Percentiles rank a stretch among this genome's conserved stretches.
phyloP scores from a whole-genome alignment of 139 green algal species.

The Coelastrella sp. region DNA sequence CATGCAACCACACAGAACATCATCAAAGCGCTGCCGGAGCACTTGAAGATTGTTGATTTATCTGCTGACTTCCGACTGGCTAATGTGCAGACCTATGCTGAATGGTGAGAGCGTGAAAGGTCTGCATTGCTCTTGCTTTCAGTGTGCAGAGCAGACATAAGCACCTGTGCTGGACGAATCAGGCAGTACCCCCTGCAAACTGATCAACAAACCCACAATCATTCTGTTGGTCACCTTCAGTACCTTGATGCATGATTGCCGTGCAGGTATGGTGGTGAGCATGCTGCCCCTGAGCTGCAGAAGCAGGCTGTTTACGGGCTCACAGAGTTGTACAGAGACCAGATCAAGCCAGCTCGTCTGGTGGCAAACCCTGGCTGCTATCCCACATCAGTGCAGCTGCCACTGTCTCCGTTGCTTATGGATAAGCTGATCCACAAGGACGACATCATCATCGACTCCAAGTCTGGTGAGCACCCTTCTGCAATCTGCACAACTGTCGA shows the following conservation, averaged over 20 bases:
- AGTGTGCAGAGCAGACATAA: no score
- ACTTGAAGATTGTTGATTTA: conserved; percentile 96
- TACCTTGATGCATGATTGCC: background rate
- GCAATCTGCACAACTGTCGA: no score
- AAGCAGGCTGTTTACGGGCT: conserved; percentile 97
- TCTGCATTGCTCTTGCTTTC: no score
- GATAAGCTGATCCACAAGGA: conserved; percentile 81
- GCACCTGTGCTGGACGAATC: no score
- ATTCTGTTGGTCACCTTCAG: no score
- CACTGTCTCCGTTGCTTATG: conserved; percentile 86
- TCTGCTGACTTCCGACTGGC: conserved; percentile 95
- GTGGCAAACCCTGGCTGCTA: conserved; percentile 99
- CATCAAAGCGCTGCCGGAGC: conserved; percentile 80
- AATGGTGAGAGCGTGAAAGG: conserved; percentile 92
- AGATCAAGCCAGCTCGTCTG: conserved; percentile 83
- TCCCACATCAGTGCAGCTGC: conserved; percentile 89
- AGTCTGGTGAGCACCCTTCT: conserved; percentile 89
- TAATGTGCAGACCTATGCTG: conserved; percentile 85
- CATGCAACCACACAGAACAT: conserved; percentile 97
- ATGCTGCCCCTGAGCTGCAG: conserved; percentile 93
- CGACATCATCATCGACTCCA: conserved; percentile 98
- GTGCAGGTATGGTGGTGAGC: conserved; percentile 91
- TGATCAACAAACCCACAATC: no score
- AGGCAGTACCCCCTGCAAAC: no score
- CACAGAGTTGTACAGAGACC: conserved; percentile 91